phyloP scores from a whole-genome alignment of 2,329 filamentous ascomycete species.

The Phoma sp. region DNA sequence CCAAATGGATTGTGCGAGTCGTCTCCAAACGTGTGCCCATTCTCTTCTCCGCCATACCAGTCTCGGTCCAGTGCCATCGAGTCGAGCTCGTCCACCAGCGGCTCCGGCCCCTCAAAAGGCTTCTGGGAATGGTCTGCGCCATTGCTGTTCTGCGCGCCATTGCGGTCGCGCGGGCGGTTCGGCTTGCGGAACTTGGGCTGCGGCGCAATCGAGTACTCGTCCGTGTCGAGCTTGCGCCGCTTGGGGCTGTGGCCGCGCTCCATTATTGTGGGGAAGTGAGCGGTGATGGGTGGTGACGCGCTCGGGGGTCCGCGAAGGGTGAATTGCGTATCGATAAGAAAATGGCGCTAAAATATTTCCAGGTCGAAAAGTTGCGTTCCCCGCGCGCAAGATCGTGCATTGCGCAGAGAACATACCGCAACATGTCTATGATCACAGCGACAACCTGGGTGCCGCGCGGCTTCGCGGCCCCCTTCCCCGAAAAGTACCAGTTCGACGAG shows the following conservation, averaged over 20 bases:
- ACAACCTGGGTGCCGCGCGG: conserved; percentile 62
- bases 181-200: conserved; percentile 54
- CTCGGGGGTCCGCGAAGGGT: conserved; percentile 32
- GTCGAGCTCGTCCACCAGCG: conserved; percentile 70
- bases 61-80: conserved; percentile 82
- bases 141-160: conserved; percentile 41
- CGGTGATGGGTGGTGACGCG: conserved; percentile 6
- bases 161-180: conserved; percentile 44
- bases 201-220: conserved; percentile 64
- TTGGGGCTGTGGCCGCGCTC: conserved; percentile 63
- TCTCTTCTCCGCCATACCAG: conserved; percentile 91
- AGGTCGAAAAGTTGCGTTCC: conserved; percentile 22
- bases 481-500: conserved; percentile 60
- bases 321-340: conserved; percentile 26
- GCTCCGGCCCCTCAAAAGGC: conserved; percentile 69
- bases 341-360: conserved; percentile 18
- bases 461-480: conserved; percentile 58
- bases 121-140: conserved; percentile 58
- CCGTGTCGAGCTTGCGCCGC: conserved; percentile 71
- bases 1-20: conserved; percentile 94
- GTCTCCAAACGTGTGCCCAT: conserved; percentile 85
- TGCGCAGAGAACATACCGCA: conserved; percentile 11
- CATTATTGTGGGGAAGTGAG: conserved; percentile 30
- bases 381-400: conserved; percentile 2
- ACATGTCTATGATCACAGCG: conserved; percentile 64